phyloP scores from a whole-genome alignment of 176 grass and related monocot species.

The Oryza glaberrima region DNA sequence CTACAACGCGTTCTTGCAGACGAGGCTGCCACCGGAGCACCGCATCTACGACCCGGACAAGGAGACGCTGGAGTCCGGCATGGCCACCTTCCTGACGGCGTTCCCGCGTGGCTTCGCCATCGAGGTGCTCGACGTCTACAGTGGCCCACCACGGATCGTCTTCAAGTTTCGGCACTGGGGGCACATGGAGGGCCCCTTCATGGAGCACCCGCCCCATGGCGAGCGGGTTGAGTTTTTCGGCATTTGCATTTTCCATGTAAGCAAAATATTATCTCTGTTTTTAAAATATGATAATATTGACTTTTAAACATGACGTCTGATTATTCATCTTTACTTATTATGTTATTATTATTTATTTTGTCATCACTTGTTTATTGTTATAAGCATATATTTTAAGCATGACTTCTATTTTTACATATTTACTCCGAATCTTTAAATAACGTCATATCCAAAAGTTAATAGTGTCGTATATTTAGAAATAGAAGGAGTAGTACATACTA shows the following conservation, averaged over 20 bases:
- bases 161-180: constrained; percentile 90
- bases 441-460: too few species aligned
- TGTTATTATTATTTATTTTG: too few species aligned
- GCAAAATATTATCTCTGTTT: background rate
- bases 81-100: constrained; percentile 50
- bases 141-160: constrained; percentile 53
- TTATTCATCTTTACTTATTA: too few species aligned
- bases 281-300: too few species aligned
- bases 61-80: constrained; percentile 53
- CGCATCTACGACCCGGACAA: constrained; percentile 61
- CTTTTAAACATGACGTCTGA: too few species aligned
- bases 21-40: constrained; percentile 56
- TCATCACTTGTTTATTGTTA: too few species aligned
- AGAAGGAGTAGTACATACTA: background rate
- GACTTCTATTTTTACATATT: too few species aligned
- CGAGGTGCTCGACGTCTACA: constrained; percentile 71
- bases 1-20: constrained; percentile 74
- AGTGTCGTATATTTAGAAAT: too few species aligned
- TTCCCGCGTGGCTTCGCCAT: constrained; percentile 72
- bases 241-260: constrained; percentile 65
- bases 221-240: constrained; percentile 52
- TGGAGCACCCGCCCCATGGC: constrained; percentile 57
- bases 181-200: constrained; percentile 82
- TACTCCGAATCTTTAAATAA: too few species aligned
- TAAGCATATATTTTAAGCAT: too few species aligned